Conservation (phyloP, 108 stramenopile genomes). For the Conticribra weissflogii region DNA sequence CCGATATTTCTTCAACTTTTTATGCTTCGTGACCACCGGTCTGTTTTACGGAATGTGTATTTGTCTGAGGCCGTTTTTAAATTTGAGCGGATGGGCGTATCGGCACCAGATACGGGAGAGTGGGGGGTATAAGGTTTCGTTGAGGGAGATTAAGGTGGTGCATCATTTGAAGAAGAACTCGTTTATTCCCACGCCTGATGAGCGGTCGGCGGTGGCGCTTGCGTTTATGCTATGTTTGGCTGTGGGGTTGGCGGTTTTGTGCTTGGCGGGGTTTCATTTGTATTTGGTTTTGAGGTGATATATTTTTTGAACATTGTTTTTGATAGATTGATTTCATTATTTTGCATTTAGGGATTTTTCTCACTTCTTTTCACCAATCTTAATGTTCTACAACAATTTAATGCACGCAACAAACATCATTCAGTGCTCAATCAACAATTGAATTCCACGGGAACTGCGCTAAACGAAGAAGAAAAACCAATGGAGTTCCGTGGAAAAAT, state of each 20-base stretch:
- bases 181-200: constrained; percentile 62
- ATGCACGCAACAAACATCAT: too few species aligned
- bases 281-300: constrained; percentile 73
- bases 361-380: too few species aligned
- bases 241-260: constrained; percentile 72
- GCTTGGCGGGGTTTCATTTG: constrained; percentile 80
- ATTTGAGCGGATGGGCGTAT: constrained; percentile 46
- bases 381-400: too few species aligned
- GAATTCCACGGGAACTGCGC: constrained; percentile 88
- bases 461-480: constrained; percentile 47
- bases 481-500: constrained; percentile 68
- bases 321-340: too few species aligned
- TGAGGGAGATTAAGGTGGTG: constrained; percentile 31
- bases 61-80: constrained; percentile 64
- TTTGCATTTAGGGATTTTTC: too few species aligned
- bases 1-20: constrained; percentile 95
- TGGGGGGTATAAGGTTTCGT: constrained; percentile 1
- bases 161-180: constrained; percentile 48
- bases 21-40: constrained; percentile 70
- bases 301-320: too few species aligned
- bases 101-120: constrained; percentile 50
- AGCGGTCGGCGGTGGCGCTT: constrained; percentile 69
- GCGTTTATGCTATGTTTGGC: constrained; percentile 85
- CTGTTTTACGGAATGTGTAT: constrained; percentile 75
- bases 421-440: constrained; percentile 89